Evolutionary conservation across 2,329 filamentous ascomycete genomes (phyloP).

Genomic region (Aotearoamyces nothofagi): DNA sequence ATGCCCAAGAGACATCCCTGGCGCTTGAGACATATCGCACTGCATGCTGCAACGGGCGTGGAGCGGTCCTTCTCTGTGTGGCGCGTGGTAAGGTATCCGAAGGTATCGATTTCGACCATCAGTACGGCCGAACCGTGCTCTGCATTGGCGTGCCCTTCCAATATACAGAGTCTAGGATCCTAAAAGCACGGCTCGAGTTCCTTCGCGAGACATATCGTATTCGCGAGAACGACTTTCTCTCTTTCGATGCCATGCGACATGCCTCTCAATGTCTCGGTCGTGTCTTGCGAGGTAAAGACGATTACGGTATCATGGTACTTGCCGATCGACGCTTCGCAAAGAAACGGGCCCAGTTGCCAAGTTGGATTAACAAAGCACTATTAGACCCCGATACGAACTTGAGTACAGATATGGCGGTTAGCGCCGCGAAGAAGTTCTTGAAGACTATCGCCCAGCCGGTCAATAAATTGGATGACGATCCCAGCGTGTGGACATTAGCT

Average conservation of each 20-base stretch:
- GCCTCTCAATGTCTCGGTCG: slow-evolving; percentile 92
- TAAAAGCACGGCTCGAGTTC: slow-evolving; percentile 92
- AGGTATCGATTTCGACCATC: slow-evolving; percentile 98
- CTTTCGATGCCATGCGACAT: slow-evolving; percentile 98
- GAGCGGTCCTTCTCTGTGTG: slow-evolving; percentile 85
- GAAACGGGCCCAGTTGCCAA: slow-evolving; percentile 79
- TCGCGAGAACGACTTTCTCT: slow-evolving; percentile 91
- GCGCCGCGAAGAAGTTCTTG: slow-evolving; percentile 77
- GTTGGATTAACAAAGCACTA: slow-evolving; percentile 89
- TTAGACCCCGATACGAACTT: slow-evolving; percentile 76
- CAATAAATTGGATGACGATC: slow-evolving; percentile 73
- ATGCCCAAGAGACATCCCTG: slow-evolving; percentile 91
- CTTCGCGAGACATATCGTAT: slow-evolving; percentile 95
- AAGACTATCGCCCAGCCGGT: slow-evolving; percentile 88
- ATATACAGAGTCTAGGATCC: slow-evolving; percentile 92
- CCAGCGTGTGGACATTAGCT: slow-evolving; percentile 77
- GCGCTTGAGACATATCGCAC: slow-evolving; percentile 94
- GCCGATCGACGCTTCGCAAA: slow-evolving; percentile 89
- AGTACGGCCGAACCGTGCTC: slow-evolving; percentile 89
- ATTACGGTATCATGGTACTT: slow-evolving; percentile 99
- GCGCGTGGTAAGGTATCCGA: slow-evolving; percentile 95
- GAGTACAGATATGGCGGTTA: slow-evolving; percentile 89
- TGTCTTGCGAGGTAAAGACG: slow-evolving; percentile 89
- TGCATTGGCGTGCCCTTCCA: slow-evolving; percentile 97
- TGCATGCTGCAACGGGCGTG: slow-evolving; percentile 91